Conservation (phyloP, 257 asterid species). For the Voacanga thouarsii region DNA sequence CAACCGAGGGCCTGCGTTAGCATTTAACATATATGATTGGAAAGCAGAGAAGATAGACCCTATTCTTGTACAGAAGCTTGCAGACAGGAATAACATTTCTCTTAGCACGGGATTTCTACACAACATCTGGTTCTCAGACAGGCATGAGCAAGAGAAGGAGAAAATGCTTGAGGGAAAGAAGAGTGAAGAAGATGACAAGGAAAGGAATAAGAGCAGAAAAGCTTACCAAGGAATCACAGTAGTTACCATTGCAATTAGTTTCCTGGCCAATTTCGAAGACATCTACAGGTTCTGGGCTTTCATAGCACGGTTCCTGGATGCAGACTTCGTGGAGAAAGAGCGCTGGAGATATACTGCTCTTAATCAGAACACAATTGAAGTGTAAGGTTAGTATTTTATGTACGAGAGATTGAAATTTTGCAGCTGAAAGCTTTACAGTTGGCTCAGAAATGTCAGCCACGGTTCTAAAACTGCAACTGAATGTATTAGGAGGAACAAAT, state of each 20-base stretch:
- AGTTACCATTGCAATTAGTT: conserved; percentile 69
- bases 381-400: conserved; percentile 23
- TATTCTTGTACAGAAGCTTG: conserved; percentile 80
- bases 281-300: conserved; percentile 79
- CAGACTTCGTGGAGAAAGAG: conserved; percentile 93
- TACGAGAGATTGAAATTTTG: background rate
- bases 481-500: background rate
- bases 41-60: conserved; percentile 83
- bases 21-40: conserved; percentile 82
- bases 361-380: conserved; percentile 72
- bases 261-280: conserved; percentile 80
- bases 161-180: conserved; percentile 31
- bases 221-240: conserved; percentile 39
- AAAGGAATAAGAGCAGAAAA: conserved; percentile 24
- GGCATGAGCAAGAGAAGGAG: conserved; percentile 46
- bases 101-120: conserved; percentile 59
- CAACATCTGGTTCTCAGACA: conserved; percentile 58
- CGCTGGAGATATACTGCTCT: conserved; percentile 89
- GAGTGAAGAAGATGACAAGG: conserved; percentile 27
- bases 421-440: background rate
- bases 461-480: background rate
- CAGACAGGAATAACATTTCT: conserved; percentile 67
- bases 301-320: conserved; percentile 79
- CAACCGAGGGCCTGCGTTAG: conserved; percentile 84
- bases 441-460: background rate